Percentiles rank a stretch among this genome's conserved stretches.
Conservation (phyloP, 192 early-diverging fungal genomes). For the Backusella circina region DNA sequence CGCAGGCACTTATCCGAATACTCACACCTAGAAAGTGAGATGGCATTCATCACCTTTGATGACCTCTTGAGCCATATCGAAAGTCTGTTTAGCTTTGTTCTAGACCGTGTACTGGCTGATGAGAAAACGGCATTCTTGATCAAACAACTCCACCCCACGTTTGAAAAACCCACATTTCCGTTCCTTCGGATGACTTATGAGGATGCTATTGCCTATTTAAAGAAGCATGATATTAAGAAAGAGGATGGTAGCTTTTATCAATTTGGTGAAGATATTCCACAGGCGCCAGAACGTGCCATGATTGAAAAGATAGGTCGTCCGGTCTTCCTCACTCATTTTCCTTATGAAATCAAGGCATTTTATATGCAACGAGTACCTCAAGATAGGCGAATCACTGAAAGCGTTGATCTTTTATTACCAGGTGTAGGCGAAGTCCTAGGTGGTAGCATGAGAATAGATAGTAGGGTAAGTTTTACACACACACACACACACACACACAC, state of each 20-base stretch:
- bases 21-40: conserved; percentile 95
- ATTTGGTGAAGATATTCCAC: conserved; percentile 99
- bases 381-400: conserved; percentile 86
- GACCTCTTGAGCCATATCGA: conserved; percentile 86
- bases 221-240: conserved; percentile 84
- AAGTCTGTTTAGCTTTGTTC: conserved; percentile 74
- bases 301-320: conserved; percentile 94
- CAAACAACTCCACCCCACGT: conserved; percentile 87
- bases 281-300: conserved; percentile 96
- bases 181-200: conserved; percentile 96
- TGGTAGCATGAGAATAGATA: conserved; percentile 95
- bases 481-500: no score
- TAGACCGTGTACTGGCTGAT: conserved; percentile 77
- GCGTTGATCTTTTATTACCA: conserved; percentile 97
- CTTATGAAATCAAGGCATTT: conserved; percentile 95
- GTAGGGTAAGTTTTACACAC: conserved; percentile 48
- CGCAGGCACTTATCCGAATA: conserved; percentile 95
- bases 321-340: conserved; percentile 94
- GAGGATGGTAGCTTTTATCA: conserved; percentile 87
- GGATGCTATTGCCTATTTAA: conserved; percentile 94
- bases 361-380: conserved; percentile 95
- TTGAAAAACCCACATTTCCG: conserved; percentile 78
- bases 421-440: conserved; percentile 98
- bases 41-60: conserved; percentile 91
- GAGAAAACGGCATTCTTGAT: conserved; percentile 69